A percentile compares a stretch with the other conserved stretches of the same genome.
These are phyloP conservation scores for Fusarium tricinctum DNA, from an alignment of 2,329 filamentous ascomycete species.

Conservation along the genomic window DNA sequence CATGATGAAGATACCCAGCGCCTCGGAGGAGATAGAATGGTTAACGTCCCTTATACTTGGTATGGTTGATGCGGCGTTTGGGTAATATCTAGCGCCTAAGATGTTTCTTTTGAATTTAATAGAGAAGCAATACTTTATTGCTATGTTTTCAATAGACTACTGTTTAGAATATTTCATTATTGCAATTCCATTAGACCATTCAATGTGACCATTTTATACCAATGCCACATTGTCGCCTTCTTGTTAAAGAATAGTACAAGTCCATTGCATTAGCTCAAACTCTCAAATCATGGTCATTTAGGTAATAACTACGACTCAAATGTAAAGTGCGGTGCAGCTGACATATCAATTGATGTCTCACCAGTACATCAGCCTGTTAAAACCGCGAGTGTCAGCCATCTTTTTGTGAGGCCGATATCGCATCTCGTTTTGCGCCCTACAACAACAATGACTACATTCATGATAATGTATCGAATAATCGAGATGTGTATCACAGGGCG, in stretches of 20 bases:
- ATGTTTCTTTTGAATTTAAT: too few species aligned
- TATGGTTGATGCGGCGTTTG: too few species aligned
- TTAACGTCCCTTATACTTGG: neutral
- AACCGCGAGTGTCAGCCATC: neutral
- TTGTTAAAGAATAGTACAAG: neutral
- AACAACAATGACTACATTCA: conserved; percentile 8
- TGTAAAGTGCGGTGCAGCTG: neutral
- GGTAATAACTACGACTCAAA: too few species aligned
- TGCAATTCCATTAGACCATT: conserved; percentile 14
- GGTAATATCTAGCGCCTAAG: too few species aligned
- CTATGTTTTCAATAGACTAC: neutral
- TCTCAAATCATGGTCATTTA: neutral
- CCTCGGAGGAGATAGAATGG: too few species aligned
- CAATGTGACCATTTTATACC: conserved; percentile 11
- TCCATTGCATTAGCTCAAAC: conserved; percentile 12
- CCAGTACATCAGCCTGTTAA: neutral
- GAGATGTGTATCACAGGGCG: neutral
- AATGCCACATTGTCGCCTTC: conserved; percentile 3
- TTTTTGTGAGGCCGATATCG: conserved; percentile 20
- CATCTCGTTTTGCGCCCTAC: conserved; percentile 19
- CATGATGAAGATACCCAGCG: too few species aligned
- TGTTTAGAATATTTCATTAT: too few species aligned
- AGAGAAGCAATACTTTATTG: too few species aligned
- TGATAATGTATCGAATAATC: neutral
- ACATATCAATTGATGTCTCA: neutral